Conservation (phyloP, 768 basidiomycete genomes). For the Tylopilus intermedius region DNA sequence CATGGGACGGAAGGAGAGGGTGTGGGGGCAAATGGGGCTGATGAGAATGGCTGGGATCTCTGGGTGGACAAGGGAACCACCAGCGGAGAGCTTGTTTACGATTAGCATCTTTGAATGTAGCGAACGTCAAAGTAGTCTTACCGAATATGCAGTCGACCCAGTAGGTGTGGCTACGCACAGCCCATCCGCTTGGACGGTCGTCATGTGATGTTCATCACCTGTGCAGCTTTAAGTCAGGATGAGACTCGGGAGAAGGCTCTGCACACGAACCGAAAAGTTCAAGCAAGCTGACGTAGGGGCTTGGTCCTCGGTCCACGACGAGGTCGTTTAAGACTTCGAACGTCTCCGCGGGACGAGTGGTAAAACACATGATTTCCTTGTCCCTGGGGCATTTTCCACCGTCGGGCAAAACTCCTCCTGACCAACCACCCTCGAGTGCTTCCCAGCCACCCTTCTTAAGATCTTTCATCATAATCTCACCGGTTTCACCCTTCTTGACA, state of each 20-base stretch:
- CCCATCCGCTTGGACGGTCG: conserved; percentile 97
- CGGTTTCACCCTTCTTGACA: conserved; percentile 88
- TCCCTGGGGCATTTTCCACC: conserved; percentile 60
- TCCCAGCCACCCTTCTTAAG: conserved; percentile 93
- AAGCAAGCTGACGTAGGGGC: conserved; percentile 92
- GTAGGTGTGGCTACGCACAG: conserved; percentile 93
- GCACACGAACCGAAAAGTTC: conserved; percentile 84
- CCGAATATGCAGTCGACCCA: conserved; percentile 97
- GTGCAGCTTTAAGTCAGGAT: neutral
- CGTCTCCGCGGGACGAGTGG: conserved; percentile 89
- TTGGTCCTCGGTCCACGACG: conserved; percentile 96
- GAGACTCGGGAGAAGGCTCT: neutral
- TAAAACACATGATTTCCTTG: conserved; percentile 97
- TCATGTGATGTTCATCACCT: conserved; percentile 99
- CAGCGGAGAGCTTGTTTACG: conserved; percentile 71
- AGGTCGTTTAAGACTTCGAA: conserved; percentile 97
- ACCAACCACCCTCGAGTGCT: conserved; percentile 80
- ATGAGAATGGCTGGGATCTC: conserved; percentile 96
- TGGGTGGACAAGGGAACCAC: conserved; percentile 95
- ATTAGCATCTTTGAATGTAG: conserved; percentile 6
- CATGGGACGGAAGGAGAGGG: conserved; percentile 98
- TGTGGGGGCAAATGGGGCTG: conserved; percentile 97
- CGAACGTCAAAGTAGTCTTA: conserved; percentile 32
- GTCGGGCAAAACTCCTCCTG: conserved; percentile 39
- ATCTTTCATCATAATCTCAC: conserved; percentile 96